Evolutionary conservation across 352 stramenopile genomes (phyloP), one percentile per base, ranked within the genome.

Genomic region (Phytophthora lateralis): DNA sequence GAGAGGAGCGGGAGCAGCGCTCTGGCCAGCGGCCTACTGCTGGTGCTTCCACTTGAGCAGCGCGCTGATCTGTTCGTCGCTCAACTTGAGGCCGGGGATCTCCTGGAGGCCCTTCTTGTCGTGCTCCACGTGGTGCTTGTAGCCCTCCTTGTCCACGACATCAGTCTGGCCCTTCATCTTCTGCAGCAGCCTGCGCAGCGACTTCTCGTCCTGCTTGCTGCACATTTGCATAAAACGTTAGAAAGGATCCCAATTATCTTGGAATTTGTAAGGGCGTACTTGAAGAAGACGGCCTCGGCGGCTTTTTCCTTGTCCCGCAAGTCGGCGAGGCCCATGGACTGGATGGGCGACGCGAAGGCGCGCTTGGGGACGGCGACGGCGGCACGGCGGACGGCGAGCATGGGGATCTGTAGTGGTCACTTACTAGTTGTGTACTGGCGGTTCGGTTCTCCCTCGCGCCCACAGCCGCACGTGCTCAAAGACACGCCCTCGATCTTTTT

Each of bases 21-120:
- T 14, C 34, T 46, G 29, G 11, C 18, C 21, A 47, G 35, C 43
- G n/a, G n/a, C 60, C 75, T 93, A 93, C 63, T 91, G 81, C 64
- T 92, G 71, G 80, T 95, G 85, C 80, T 95, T 95, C 86, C 86
- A 95, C 79, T 95, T 92, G 73, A 95, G 82, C 51, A 95, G 78
- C 51, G 81, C 84, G 21, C 83, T 73, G 46, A 90, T 63, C 73
- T 92, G 82, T 60, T 89, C 82, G n/a, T 79, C 49, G 45, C 64
- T 77, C 59, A 92, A 64, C 34, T 89, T 58, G 42, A 92, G 69
- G 44, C 85, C 86, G 37, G 67, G 14, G 49, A 95, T 88, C 45
- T 77, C 65, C 60, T 87, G 71, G 18, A 95, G 71, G 10, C 81
- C 81, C 64, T 88, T 78, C 69, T 80, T 86, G 70, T 95, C 86